Percentiles rank a stretch among this genome's conserved stretches.
Conservation (phyloP, 1,139 yeast genomes). For the Meyerozyma guilliermondii region DNA sequence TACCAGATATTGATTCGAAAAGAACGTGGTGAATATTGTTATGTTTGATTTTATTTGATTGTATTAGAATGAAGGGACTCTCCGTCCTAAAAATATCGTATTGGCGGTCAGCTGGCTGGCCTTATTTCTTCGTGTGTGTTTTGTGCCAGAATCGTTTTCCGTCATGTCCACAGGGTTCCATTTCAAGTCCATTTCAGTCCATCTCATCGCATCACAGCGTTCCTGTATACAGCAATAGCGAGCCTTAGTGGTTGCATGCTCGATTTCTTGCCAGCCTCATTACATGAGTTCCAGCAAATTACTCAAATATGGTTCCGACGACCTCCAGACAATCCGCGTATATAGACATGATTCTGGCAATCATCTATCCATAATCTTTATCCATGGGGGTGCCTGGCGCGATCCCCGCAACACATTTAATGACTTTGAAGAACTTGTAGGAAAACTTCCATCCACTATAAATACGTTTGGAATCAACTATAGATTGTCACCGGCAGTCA, state of each 20-base stretch:
- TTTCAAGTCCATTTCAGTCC: too few relatives aligned
- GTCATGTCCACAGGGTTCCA: slow-evolving; percentile 4
- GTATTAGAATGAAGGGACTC: slow-evolving; percentile 3
- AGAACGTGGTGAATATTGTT: slow-evolving; percentile 12
- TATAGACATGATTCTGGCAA: slow-evolving; percentile 1
- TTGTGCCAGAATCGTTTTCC: slow-evolving; percentile 3
- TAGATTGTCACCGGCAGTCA: slow-evolving; percentile 57
- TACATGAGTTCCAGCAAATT: background rate
- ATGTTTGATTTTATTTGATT: slow-evolving; percentile 5
- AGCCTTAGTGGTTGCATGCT: too few relatives aligned
- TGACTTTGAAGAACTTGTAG: slow-evolving; percentile 45
- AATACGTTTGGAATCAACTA: slow-evolving; percentile 54
- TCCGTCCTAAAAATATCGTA: background rate
- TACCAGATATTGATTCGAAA: slow-evolving; percentile 38
- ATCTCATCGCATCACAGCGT: too few relatives aligned
- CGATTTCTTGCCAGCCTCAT: background rate
- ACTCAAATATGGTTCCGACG: slow-evolving; percentile 14
- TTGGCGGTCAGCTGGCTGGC: slow-evolving; percentile 29
- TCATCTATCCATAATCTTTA: slow-evolving; percentile 34
- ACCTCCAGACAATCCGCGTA: slow-evolving; percentile 12
- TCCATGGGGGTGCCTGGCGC: slow-evolving; percentile 92
- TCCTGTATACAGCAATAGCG: too few relatives aligned
- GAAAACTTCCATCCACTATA: slow-evolving; percentile 9
- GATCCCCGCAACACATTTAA: slow-evolving; percentile 57
- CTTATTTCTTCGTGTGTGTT: slow-evolving; percentile 27